Evolutionary conservation across 1,139 yeast genomes (phyloP).

Genomic region (Yamadazyma mexicana): DNA sequence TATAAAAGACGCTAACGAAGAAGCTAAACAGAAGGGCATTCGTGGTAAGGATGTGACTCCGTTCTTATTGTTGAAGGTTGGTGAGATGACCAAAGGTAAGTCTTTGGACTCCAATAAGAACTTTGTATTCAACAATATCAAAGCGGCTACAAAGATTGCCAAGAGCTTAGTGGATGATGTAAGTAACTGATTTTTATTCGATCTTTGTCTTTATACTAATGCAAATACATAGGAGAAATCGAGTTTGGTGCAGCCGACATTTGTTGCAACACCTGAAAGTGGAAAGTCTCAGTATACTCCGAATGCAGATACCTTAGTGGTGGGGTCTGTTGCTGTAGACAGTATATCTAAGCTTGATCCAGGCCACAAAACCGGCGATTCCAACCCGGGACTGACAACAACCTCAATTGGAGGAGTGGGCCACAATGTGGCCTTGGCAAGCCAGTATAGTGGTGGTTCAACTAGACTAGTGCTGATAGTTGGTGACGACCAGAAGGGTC

Average conservation of each 20-base stretch:
- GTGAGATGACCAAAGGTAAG: constrained; percentile 64
- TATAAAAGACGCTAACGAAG: constrained; percentile 57
- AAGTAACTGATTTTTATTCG: constrained; percentile 11
- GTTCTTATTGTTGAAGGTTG: constrained; percentile 64
- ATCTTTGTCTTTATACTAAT: constrained; percentile 8
- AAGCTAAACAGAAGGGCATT: constrained; percentile 56
- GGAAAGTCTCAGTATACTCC: neutral
- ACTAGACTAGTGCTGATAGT: constrained; percentile 57
- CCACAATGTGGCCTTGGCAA: constrained; percentile 68
- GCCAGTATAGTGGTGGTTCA: constrained; percentile 25
- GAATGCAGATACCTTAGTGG: constrained; percentile 37
- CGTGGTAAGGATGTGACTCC: constrained; percentile 81
- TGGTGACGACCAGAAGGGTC: constrained; percentile 59
- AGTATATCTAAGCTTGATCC: constrained; percentile 49
- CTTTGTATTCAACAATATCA: constrained; percentile 78
- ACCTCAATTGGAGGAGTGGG: constrained; percentile 84
- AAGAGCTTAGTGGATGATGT: constrained; percentile 43
- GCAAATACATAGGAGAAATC: constrained; percentile 3
- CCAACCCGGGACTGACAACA: constrained; percentile 66
- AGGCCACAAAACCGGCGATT: constrained; percentile 49
- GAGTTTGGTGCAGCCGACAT: neutral
- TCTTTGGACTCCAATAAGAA: constrained; percentile 72
- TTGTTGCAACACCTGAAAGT: neutral
- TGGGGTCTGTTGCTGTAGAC: constrained; percentile 82
- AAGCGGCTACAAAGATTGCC: constrained; percentile 68